Evolutionary conservation across 1,284 basidiomycete genomes (phyloP).

Genomic region (Microbotryum lychnidis-dioicae): DNA sequence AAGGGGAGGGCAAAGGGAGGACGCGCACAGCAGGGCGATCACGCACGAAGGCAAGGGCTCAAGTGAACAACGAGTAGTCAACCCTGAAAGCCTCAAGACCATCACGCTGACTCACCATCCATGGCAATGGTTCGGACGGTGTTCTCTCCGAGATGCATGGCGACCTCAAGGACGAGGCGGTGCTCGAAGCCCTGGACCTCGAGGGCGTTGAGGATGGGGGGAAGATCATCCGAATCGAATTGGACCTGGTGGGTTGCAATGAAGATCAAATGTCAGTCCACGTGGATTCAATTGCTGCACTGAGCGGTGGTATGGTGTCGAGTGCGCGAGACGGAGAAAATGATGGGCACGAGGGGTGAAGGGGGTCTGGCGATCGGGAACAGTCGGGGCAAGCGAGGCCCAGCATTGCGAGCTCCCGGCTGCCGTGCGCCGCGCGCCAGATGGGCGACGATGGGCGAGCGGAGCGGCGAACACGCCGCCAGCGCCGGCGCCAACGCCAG

Average conservation of each 20-base stretch:
- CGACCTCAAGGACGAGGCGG: slow-evolving; percentile 90
- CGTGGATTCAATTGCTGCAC: too few relatives aligned
- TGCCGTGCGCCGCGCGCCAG: neutral
- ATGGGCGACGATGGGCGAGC: neutral
- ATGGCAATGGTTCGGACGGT: slow-evolving; percentile 64
- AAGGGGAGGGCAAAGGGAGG: neutral
- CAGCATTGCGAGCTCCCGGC: neutral
- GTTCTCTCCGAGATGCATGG: slow-evolving; percentile 97
- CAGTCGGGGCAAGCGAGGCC: neutral
- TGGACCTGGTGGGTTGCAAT: slow-evolving; percentile 14
- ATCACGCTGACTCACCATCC: slow-evolving; percentile 53
- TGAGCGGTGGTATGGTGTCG: too few relatives aligned
- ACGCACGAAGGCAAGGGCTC: neutral
- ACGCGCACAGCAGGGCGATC: neutral
- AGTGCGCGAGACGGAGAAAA: neutral
- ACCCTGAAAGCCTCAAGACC: neutral
- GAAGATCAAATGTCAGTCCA: slow-evolving; percentile 42
- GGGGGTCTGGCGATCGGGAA: slow-evolving; percentile 51
- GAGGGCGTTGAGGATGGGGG: slow-evolving; percentile 94
- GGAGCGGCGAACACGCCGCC: neutral
- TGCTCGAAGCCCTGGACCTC: slow-evolving; percentile 80
- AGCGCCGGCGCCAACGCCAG: too few relatives aligned
- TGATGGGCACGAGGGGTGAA: slow-evolving; percentile 28
- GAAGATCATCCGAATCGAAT: slow-evolving; percentile 55
- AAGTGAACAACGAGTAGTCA: neutral